Conservation (phyloP, 2,329 filamentous ascomycete species). For the Arthroderma uncinatum region DNA sequence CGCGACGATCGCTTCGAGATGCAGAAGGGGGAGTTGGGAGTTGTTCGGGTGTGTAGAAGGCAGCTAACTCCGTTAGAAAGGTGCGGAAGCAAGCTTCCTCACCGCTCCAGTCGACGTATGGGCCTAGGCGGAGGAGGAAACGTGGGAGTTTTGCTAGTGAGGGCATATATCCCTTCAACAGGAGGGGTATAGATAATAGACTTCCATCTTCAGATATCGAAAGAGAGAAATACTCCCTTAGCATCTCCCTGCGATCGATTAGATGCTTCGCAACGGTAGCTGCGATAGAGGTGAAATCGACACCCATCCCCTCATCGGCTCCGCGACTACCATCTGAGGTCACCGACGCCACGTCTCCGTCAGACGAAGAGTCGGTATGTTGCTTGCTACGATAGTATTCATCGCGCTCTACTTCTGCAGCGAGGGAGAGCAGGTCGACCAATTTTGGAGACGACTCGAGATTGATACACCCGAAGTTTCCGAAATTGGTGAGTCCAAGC, state of each 20-base stretch:
- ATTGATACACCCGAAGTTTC: constrained; percentile 77
- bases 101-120: constrained; percentile 72
- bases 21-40: constrained; percentile 41
- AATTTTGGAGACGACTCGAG: constrained; percentile 68
- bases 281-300: constrained; percentile 55
- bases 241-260: constrained; percentile 68
- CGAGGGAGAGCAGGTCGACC: constrained; percentile 58
- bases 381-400: constrained; percentile 17
- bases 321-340: background rate
- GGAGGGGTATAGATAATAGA: constrained; percentile 65
- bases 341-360: background rate
- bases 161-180: constrained; percentile 82
- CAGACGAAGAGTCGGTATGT: background rate
- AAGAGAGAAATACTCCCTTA: constrained; percentile 83
- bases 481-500: constrained; percentile 85
- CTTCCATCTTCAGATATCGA: constrained; percentile 69
- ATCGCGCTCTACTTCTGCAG: constrained; percentile 58
- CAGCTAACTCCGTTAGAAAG: constrained; percentile 75
- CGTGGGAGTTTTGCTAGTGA: constrained; percentile 74
- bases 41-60: constrained; percentile 82
- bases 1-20: constrained; percentile 5
- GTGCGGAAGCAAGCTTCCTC: constrained; percentile 78
- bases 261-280: constrained; percentile 43
- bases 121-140: constrained; percentile 79
- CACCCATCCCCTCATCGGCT: constrained; percentile 53